Percentiles rank a stretch among this genome's conserved stretches.
Evolutionary conservation across 306 rosid genomes (phyloP).

Genomic region (Prosopis cineraria): DNA sequence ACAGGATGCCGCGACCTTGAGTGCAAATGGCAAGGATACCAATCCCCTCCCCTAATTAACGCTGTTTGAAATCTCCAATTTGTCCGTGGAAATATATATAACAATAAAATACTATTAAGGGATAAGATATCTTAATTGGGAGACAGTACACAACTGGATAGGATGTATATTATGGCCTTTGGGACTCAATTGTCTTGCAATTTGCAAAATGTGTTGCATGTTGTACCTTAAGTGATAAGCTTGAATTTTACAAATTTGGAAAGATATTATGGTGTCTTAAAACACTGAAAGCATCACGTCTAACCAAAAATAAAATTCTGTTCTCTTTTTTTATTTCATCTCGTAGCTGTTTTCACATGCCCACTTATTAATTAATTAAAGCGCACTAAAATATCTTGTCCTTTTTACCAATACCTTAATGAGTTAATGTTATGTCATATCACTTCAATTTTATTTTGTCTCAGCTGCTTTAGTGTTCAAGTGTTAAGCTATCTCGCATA

Average conservation of each 20-base stretch:
- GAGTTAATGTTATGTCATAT: not conserved
- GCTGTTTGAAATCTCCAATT: not conserved
- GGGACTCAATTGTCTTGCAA: not conserved
- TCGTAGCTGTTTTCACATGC: not conserved
- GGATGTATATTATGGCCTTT: not conserved
- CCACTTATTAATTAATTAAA: conserved; percentile 5
- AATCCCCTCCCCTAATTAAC: not conserved
- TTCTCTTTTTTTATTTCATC: conserved; percentile 11
- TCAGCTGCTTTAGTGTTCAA: not conserved
- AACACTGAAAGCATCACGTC: conserved; percentile 21
- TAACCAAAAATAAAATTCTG: conserved; percentile 27
- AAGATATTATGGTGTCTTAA: conserved; percentile 25
- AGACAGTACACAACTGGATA: not conserved
- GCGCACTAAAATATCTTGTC: conserved; percentile 16
- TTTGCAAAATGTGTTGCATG: conserved; percentile 1
- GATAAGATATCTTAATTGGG: conserved; percentile 15
- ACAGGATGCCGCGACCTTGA: not conserved
- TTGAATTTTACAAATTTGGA: conserved; percentile 33
- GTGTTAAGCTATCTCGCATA: not conserved
- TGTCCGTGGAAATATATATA: not conserved
- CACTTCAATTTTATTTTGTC: not conserved
- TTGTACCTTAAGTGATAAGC: conserved; percentile 24
- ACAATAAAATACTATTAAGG: not conserved
- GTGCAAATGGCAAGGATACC: not conserved
- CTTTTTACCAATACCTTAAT: conserved; percentile 19